A percentile compares a stretch with the other conserved stretches of the same genome.
Evolutionary conservation across 345 rosid species (phyloP).

Genomic region (Eucalyptus albens): DNA sequence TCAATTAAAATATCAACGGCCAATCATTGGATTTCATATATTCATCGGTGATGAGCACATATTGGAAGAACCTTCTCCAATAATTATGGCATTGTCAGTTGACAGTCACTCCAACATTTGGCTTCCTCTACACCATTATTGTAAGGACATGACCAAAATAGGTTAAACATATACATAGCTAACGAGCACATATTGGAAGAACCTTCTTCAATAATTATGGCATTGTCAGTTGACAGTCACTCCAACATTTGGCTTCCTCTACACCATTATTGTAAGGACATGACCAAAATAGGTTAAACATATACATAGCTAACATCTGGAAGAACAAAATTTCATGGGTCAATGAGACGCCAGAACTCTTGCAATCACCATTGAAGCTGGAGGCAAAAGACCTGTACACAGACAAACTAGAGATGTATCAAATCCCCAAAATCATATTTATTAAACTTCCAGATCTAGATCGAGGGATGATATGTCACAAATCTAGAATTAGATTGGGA

Average conservation of each 20-base stretch:
- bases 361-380: not conserved
- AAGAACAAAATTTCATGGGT: not conserved
- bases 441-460: too few species aligned
- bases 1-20: not conserved
- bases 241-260: not conserved
- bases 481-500: too few species aligned
- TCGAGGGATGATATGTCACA: too few species aligned
- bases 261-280: not conserved
- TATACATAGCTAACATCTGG: too few species aligned
- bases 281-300: not conserved
- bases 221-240: fast-evolving
- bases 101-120: fast-evolving
- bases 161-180: not conserved
- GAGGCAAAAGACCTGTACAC: too few species aligned
- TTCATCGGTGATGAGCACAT: too few species aligned
- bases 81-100: not conserved
- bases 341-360: not conserved
- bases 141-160: not conserved
- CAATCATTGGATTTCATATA: not conserved
- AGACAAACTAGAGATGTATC: too few species aligned
- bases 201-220: not conserved
- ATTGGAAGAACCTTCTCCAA: not conserved
- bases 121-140: not conserved
- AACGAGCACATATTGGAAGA: too few species aligned
- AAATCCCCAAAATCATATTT: too few species aligned